These are phyloP conservation scores for Castanea mollissima DNA, from an alignment of 306 rosid species.

Conservation along the genomic window DNA sequence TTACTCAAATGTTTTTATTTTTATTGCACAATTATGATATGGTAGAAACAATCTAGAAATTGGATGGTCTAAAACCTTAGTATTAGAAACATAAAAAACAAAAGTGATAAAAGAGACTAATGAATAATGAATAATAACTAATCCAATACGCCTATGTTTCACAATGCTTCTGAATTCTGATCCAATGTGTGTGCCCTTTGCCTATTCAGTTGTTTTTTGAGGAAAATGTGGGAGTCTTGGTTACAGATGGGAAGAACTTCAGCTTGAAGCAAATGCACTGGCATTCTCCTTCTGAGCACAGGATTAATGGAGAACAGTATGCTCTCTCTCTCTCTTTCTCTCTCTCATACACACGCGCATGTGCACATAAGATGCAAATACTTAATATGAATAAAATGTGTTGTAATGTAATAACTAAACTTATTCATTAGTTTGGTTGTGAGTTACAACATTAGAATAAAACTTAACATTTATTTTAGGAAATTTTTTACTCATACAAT, in stretches of 20 bases:
- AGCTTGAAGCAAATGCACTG: conserved; percentile 71
- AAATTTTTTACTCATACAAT: too few species aligned
- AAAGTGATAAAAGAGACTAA: not conserved
- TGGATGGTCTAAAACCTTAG: not conserved
- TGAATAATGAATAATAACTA: not conserved
- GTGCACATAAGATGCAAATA: too few species aligned
- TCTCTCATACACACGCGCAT: not conserved
- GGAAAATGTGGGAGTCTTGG: conserved; percentile 45
- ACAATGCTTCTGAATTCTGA: not conserved
- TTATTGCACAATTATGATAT: too few species aligned
- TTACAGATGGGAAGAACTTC: conserved; percentile 51
- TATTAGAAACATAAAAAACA: not conserved
- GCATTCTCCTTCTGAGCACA: conserved; percentile 91
- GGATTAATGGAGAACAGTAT: conserved; percentile 52
- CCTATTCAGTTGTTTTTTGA: conserved; percentile 54
- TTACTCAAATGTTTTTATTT: too few species aligned
- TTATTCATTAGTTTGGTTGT: too few species aligned
- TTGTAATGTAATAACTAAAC: too few species aligned
- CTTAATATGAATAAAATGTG: too few species aligned
- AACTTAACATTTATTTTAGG: too few species aligned
- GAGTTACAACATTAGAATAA: too few species aligned
- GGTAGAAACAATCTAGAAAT: too few species aligned
- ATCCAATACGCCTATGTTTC: not conserved
- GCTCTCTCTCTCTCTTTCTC: conserved; percentile 12
- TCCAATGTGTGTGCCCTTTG: not conserved